phyloP scores from a whole-genome alignment of 257 asterid species.

The Marsdenia floribunda region DNA sequence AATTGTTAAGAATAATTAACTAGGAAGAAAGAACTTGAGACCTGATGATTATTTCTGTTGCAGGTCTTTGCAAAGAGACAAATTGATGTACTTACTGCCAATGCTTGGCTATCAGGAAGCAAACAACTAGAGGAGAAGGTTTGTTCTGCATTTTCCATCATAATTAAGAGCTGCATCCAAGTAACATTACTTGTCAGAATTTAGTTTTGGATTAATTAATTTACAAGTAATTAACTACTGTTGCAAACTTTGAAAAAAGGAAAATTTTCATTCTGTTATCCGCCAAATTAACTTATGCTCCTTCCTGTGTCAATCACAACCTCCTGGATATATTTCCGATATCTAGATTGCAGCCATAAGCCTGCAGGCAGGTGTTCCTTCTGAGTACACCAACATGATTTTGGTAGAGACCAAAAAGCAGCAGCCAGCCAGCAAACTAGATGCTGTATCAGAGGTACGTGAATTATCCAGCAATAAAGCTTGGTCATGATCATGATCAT shows the following conservation, averaged over 20 bases:
- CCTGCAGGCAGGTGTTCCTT: conserved; percentile 59
- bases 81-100: conserved; percentile 49
- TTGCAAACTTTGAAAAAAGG: not conserved
- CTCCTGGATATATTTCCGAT: not conserved
- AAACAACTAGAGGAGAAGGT: conserved; percentile 73
- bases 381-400: conserved; percentile 64
- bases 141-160: conserved; percentile 1
- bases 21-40: not conserved
- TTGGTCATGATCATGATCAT: not conserved
- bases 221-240: not conserved
- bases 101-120: conserved; percentile 69
- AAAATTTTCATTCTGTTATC: not conserved
- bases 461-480: too few relatives aligned
- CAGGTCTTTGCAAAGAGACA: conserved; percentile 71
- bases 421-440: conserved; percentile 34
- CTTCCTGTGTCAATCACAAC: not conserved
- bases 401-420: conserved; percentile 39
- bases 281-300: not conserved
- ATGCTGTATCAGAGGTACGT: conserved; percentile 40
- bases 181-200: not conserved
- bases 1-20: not conserved
- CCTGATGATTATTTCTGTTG: not conserved
- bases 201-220: not conserved
- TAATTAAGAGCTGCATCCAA: not conserved
- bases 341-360: conserved; percentile 59